phyloP scores from a whole-genome alignment of 441 rosid genomes.

The Pelargonium exstipulatum region DNA sequence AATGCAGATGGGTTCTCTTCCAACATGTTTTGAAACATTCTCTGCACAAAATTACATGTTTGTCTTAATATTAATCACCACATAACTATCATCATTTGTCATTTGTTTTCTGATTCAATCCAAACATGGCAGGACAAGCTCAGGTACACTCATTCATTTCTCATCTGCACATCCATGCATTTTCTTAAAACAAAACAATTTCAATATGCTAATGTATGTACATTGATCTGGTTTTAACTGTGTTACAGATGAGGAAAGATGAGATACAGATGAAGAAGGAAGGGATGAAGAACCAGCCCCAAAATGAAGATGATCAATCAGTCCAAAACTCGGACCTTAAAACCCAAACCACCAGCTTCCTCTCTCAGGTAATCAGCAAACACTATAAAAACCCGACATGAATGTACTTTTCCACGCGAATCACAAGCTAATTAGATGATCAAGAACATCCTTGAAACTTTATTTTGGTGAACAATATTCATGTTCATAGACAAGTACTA shows the following conservation, averaged over 20 bases:
- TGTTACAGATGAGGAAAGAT: constrained; percentile 20
- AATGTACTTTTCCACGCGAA: no score
- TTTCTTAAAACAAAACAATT: no score
- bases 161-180: no score
- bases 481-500: neutral
- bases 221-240: no score
- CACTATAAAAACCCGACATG: neutral
- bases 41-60: neutral
- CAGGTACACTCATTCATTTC: no score
- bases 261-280: constrained; percentile 22
- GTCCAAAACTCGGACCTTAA: constrained; percentile 8
- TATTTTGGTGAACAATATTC: neutral
- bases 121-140: neutral
- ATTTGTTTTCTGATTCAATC: neutral
- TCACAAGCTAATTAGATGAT: no score
- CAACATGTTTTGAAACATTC: neutral
- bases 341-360: constrained; percentile 33
- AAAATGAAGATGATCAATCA: neutral
- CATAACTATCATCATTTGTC: no score
- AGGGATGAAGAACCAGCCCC: neutral
- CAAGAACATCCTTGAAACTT: no score
- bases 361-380: constrained; percentile 28
- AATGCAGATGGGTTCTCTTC: neutral
- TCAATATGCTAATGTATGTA: no score
- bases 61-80: no score